Evolutionary conservation across 148 eudicot genomes (phyloP), one percentile per base, ranked within the genome.

Genomic region (Polygonum maritimum): DNA sequence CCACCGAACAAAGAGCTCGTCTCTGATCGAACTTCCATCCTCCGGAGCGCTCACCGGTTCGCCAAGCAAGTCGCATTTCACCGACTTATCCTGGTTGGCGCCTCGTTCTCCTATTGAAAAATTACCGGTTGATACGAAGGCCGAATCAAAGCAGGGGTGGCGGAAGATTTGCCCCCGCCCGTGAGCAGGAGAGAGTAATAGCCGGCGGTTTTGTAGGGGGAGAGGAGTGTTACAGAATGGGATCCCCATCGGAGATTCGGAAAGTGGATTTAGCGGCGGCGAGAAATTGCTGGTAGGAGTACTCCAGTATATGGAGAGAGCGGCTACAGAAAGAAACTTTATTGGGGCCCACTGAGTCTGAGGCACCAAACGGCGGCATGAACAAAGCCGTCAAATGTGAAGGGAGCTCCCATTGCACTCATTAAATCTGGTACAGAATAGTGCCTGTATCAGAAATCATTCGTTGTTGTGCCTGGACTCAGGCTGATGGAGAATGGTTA

Each of bases 1-100:
- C 83, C 89, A 90, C 55, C 84, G 21, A 9, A 94, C 97, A 81
- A 90, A 92, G 75, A 77, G 81, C 21, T 83, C 91, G 35, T 90
- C 94, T 39, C 82, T 87, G 18, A 78, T 36, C 62, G 78, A 76
- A 74, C 13, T 79, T n/a, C 74, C 84, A 31, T 71, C 81, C 7
- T 83, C 91, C 4, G 77, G 60, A 0, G 54, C 85, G 74, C 78
- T 79, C 67, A 86, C 91, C 2, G 80, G 15, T 45, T 86, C 89
- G 12, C 75, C 77, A 40, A 76, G 85, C 38, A 78, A 89, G 33
- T 70, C 80, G 55, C 89, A 83, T 44, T 76, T 79, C 10, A 70
- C 78, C 47, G 75, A 33, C 5, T 70, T 77, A 7, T 72, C 72
- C 18, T 31, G 70, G 45, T 78, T 76, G 22, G 67, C 35, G 36